These are phyloP conservation scores for Lasiosphaeria miniovina DNA, from an alignment of 495 filamentous ascomycete genomes.

Conservation along the genomic window DNA sequence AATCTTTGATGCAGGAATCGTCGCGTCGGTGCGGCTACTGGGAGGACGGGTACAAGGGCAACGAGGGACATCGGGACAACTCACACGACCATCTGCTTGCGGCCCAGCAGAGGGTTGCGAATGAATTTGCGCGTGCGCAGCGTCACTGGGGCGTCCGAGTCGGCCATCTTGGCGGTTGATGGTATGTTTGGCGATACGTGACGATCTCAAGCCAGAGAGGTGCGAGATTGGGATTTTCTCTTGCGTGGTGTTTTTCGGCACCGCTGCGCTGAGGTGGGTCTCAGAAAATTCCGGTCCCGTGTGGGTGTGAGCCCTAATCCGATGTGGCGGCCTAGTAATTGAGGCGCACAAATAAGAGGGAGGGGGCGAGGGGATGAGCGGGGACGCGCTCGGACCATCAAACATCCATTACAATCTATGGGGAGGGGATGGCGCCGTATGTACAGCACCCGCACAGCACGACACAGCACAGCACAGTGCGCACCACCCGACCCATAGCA, in stretches of 20 bases:
- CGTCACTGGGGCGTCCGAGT: constrained; percentile 79
- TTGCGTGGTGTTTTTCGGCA: constrained; percentile 27
- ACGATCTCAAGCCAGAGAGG: constrained; percentile 25
- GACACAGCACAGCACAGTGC: too few relatives aligned
- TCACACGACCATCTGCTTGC: constrained; percentile 99
- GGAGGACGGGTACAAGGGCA: constrained; percentile 6
- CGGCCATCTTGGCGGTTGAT: constrained; percentile 66
- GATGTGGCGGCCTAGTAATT: constrained; percentile 12
- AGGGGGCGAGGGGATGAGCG: too few relatives aligned
- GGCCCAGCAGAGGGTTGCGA: constrained; percentile 94
- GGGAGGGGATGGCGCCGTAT: too few relatives aligned
- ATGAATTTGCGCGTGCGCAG: constrained; percentile 99
- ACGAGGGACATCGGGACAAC: constrained; percentile 39
- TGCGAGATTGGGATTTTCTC: constrained; percentile 27
- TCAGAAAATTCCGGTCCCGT: constrained; percentile 28
- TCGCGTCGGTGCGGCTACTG: constrained; percentile 10
- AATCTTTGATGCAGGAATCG: constrained; percentile 1
- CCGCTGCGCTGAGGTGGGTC: constrained; percentile 24
- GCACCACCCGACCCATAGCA: too few relatives aligned
- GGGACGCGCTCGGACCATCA: too few relatives aligned
- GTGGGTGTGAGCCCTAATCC: constrained; percentile 33
- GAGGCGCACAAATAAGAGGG: constrained; percentile 8
- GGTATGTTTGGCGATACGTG: constrained; percentile 26
- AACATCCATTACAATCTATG: too few relatives aligned
- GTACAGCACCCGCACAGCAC: too few relatives aligned